Conservation (phyloP, 2,329 filamentous ascomycete genomes). For the Colletotrichum tofieldiae region DNA sequence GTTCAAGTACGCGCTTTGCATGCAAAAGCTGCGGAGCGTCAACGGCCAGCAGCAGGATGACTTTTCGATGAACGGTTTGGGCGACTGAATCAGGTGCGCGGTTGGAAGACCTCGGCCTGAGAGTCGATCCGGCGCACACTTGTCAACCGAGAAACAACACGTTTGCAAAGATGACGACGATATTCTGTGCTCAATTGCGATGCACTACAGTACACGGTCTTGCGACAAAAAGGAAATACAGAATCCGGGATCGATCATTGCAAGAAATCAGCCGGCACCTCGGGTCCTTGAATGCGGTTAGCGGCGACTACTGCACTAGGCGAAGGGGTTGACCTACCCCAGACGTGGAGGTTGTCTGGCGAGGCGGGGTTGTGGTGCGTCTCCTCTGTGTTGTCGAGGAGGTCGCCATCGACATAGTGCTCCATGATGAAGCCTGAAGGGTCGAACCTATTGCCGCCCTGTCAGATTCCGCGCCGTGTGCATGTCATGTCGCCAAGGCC, state of each 20-base stretch:
- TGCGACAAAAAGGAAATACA: not conserved
- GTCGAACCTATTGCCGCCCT: slow-evolving; percentile 65
- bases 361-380: slow-evolving; percentile 58
- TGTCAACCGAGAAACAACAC: not conserved
- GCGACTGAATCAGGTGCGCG: too few species aligned
- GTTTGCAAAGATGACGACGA: too few species aligned
- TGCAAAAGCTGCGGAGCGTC: too few species aligned
- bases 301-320: not conserved
- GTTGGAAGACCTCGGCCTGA: too few species aligned
- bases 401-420: slow-evolving; percentile 80
- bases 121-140: too few species aligned
- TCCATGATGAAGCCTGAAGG: slow-evolving; percentile 75
- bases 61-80: too few species aligned
- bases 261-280: slow-evolving; percentile 43
- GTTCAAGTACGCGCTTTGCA: too few species aligned
- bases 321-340: slow-evolving; percentile 54
- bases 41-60: too few species aligned
- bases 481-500: not conserved
- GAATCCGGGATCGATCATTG: slow-evolving; percentile 6
- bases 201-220: not conserved
- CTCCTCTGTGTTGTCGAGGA: slow-evolving; percentile 70
- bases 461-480: not conserved
- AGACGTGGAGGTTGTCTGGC: slow-evolving; percentile 62
- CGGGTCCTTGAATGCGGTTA: slow-evolving; percentile 39
- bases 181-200: not conserved